Conservation (phyloP, 139 green algal species). For the Tetraselmis striata region DNA sequence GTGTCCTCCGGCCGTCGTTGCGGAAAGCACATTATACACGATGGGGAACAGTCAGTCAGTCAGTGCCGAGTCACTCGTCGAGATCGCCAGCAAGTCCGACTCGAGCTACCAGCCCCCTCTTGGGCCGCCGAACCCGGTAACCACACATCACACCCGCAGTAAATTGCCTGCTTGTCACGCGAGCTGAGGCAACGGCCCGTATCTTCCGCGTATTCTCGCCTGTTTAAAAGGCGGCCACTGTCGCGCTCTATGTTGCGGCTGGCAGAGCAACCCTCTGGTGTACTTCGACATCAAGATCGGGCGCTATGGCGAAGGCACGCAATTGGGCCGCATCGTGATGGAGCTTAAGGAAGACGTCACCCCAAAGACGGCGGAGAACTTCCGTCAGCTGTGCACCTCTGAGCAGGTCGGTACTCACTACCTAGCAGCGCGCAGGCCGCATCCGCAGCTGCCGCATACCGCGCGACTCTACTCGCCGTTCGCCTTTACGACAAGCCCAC, state of each 20-base stretch:
- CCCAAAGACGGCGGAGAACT: conserved; percentile 90
- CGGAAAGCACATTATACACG: too few species aligned
- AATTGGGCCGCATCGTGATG: conserved; percentile 76
- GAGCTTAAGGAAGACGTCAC: conserved; percentile 55
- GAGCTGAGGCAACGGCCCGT: too few species aligned
- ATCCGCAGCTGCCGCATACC: too few species aligned
- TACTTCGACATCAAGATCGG: conserved; percentile 90
- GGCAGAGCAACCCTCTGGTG: conserved; percentile 63
- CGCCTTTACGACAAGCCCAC: too few species aligned
- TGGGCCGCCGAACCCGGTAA: conserved; percentile 54
- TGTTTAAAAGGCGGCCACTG: not conserved
- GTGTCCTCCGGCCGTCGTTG: too few species aligned
- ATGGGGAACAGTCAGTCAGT: not conserved
- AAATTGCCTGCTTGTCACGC: not conserved
- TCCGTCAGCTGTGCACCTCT: conserved; percentile 62
- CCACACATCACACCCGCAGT: not conserved
- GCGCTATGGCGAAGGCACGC: conserved; percentile 53
- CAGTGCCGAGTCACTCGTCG: conserved; percentile 33
- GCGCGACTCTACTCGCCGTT: too few species aligned
- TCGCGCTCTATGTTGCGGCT: not conserved
- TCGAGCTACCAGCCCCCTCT: conserved; percentile 40
- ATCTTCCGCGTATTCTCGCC: too few species aligned
- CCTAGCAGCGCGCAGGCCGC: too few species aligned
- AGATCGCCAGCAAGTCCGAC: conserved; percentile 25
- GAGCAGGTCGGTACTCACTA: too few species aligned